Conservation (phyloP, 2,329 filamentous ascomycete species). For the Sclerotinia glacialis region DNA sequence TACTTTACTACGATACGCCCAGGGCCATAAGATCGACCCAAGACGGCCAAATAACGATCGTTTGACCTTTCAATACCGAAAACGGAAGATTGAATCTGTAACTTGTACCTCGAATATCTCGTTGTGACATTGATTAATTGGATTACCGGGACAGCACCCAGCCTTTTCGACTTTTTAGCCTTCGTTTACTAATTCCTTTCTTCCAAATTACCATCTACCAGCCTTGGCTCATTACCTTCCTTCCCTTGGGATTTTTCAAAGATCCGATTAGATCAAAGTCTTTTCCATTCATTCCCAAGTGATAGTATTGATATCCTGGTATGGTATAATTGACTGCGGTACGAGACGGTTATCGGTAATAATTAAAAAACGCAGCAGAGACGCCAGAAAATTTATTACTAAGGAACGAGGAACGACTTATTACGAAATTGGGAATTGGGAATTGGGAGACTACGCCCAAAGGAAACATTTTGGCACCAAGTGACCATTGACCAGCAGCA, state of each 20-base stretch:
- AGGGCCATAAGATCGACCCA: neutral
- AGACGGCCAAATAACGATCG: no score
- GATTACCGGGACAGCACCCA: no score
- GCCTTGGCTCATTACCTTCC: neutral
- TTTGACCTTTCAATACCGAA: neutral
- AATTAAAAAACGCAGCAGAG: no score
- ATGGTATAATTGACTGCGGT: slow-evolving; percentile 7
- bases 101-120: neutral
- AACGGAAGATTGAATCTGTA: neutral
- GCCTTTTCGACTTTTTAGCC: neutral
- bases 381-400: neutral
- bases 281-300: no score
- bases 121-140: neutral
- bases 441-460: slow-evolving; percentile 4
- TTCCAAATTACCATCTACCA: neutral
- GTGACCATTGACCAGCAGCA: slow-evolving; percentile 5
- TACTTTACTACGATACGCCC: neutral
- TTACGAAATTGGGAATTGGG: no score
- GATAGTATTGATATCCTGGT: no score
- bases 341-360: neutral
- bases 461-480: slow-evolving; percentile 6
- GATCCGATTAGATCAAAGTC: slow-evolving; percentile 1
- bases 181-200: neutral
- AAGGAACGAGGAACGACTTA: neutral
- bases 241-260: neutral